These are phyloP conservation scores for Tylopilus intermedius DNA, from an alignment of 768 basidiomycete species.

Conservation along the genomic window DNA sequence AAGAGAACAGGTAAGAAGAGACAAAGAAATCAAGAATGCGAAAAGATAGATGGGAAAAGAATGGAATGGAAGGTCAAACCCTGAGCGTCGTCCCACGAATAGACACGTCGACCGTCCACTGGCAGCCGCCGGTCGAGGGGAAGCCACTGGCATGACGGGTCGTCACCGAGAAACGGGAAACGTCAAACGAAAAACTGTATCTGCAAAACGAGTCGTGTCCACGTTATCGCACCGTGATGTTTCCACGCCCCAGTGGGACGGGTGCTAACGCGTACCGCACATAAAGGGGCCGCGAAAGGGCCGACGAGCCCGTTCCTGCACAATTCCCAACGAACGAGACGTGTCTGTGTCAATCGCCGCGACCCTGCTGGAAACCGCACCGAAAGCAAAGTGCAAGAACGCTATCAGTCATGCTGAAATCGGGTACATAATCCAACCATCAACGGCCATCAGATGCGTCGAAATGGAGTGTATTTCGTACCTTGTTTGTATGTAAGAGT, in stretches of 20 bases:
- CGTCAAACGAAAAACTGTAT: neutral
- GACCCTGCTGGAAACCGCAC: neutral
- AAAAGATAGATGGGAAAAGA: neutral
- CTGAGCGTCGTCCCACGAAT: neutral
- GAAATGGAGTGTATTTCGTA: neutral
- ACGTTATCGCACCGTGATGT: neutral
- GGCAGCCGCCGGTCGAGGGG: too few relatives aligned
- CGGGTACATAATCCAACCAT: constrained; percentile 8
- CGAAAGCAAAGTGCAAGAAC: neutral
- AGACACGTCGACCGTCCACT: too few relatives aligned
- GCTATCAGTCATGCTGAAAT: neutral
- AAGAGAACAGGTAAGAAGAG: neutral
- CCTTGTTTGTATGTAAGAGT: constrained; percentile 15
- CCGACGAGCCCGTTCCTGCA: neutral
- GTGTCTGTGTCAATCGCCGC: neutral
- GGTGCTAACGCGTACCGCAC: too few relatives aligned
- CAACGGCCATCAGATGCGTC: constrained; percentile 21
- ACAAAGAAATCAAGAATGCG: neutral
- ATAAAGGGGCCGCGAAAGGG: neutral
- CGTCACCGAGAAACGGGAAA: neutral
- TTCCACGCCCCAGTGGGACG: too few relatives aligned
- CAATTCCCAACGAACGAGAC: neutral
- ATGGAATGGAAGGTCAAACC: neutral
- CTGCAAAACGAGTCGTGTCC: neutral
- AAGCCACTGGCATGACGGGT: neutral